phyloP scores from a whole-genome alignment of 2,329 filamentous ascomycete species.

The Scopulariopsis brevicaulis region DNA sequence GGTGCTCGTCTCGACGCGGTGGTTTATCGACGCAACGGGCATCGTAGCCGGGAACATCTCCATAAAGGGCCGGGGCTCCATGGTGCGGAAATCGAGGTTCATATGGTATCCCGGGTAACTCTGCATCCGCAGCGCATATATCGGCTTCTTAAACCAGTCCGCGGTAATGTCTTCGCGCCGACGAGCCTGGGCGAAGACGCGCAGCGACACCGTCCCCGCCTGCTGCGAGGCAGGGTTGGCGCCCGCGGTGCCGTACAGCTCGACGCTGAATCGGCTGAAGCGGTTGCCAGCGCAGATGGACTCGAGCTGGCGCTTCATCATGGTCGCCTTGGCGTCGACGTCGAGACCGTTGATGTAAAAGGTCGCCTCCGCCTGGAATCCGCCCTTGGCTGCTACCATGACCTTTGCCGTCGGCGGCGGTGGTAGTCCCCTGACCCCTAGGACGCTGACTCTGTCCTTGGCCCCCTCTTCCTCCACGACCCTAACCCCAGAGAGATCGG shows the following conservation, averaged over 20 bases:
- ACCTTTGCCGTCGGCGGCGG: conserved; percentile 25
- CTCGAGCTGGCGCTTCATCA: conserved; percentile 26
- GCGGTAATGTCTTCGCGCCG: conserved; percentile 20
- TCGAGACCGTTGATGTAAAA: conserved; percentile 31
- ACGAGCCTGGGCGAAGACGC: conserved; percentile 32
- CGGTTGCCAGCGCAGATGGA: conserved; percentile 8
- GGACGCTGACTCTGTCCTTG: conserved; percentile 12
- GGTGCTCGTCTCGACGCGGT: conserved; percentile 13
- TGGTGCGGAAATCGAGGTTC: conserved; percentile 29
- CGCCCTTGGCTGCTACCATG: conserved; percentile 28
- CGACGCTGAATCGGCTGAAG: conserved; percentile 19
- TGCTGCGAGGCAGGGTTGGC: conserved; percentile 29
- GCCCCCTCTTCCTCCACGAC: conserved; percentile 22
- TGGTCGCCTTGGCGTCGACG: conserved; percentile 26
- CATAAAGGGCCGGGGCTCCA: conserved; percentile 29
- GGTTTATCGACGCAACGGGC: conserved; percentile 14
- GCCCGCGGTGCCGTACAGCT: conserved; percentile 22
- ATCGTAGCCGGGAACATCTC: conserved; percentile 27
- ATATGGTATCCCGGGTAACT: conserved; percentile 30
- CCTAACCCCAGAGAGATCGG: conserved; percentile 3
- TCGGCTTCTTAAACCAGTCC: conserved; percentile 23
- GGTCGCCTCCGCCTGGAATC: conserved; percentile 31
- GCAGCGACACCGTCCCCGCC: conserved; percentile 33
- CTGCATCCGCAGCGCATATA: conserved; percentile 25
- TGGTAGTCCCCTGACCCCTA: conserved; percentile 13